phyloP scores from a whole-genome alignment of 148 eudicot genomes.

The Chenopodium suecicum region DNA sequence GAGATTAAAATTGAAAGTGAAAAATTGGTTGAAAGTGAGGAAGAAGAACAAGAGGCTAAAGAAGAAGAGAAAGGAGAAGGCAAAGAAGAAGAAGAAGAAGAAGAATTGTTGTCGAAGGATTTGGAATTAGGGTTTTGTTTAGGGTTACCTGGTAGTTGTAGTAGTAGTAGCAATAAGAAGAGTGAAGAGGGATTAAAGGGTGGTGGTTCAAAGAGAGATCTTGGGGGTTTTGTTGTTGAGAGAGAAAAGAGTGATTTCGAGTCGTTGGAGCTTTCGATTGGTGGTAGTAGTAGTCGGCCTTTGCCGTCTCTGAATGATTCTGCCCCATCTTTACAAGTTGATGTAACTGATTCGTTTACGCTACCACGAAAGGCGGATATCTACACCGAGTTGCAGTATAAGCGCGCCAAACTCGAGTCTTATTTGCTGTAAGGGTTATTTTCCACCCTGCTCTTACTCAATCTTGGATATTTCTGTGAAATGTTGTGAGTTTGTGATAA shows the following conservation, averaged over 20 bases:
- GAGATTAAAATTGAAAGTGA: neutral
- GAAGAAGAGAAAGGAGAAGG: conserved; percentile 9
- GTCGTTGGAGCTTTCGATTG: conserved; percentile 30
- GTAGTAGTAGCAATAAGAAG: conserved; percentile 13
- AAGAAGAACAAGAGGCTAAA: neutral
- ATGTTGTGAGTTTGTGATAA: neutral
- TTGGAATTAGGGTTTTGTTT: conserved; percentile 37
- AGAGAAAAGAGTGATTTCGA: conserved; percentile 33
- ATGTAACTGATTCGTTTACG: conserved; percentile 7
- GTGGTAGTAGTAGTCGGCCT: conserved; percentile 30
- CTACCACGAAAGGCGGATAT: conserved; percentile 17
- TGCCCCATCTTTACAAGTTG: neutral
- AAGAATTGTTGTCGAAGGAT: neutral
- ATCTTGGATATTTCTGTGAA: neutral
- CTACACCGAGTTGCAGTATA: conserved; percentile 52
- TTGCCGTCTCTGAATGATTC: conserved; percentile 13
- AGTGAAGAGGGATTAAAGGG: conserved; percentile 17
- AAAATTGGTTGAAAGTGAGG: conserved; percentile 9
- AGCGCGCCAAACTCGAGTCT: conserved; percentile 62
- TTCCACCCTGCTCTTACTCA: neutral
- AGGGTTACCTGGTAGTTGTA: conserved; percentile 24
- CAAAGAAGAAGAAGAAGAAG: neutral
- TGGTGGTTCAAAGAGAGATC: conserved; percentile 35
- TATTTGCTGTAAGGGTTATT: conserved; percentile 29
- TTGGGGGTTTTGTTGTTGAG: conserved; percentile 27